phyloP scores from a whole-genome alignment of 1,139 yeast genomes.

The Kazachstania sp. region DNA sequence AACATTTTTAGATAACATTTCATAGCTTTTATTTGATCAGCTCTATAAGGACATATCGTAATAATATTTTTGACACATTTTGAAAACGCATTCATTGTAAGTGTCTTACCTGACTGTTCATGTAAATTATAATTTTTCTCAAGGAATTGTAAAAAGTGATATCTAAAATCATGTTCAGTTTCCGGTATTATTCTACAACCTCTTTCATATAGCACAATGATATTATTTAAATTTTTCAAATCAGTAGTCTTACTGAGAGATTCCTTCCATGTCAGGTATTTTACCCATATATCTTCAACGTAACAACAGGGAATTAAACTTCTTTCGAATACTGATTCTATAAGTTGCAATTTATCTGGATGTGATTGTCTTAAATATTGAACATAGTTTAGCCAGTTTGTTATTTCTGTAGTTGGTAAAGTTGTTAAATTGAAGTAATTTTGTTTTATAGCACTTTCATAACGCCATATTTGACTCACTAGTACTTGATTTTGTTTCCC shows the following conservation, averaged over 20 bases:
- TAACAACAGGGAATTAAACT: slow-evolving; percentile 51
- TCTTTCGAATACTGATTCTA: slow-evolving; percentile 47
- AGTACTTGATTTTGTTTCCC: slow-evolving; percentile 41
- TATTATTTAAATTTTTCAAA: background rate
- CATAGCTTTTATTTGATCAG: slow-evolving; percentile 11
- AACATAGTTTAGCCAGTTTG: slow-evolving; percentile 47
- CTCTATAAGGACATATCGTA: slow-evolving; percentile 12
- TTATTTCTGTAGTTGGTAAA: slow-evolving; percentile 33
- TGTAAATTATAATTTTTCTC: slow-evolving; percentile 11
- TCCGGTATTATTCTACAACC: slow-evolving; percentile 17
- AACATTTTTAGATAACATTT: slow-evolving; percentile 16
- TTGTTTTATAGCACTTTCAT: slow-evolving; percentile 44
- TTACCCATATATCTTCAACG: slow-evolving; percentile 47
- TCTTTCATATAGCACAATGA: slow-evolving; percentile 16
- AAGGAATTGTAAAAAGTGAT: slow-evolving; percentile 14
- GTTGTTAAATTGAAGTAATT: slow-evolving; percentile 38
- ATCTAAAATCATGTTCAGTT: slow-evolving; percentile 12
- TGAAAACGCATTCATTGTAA: slow-evolving; percentile 10
- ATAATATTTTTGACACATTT: slow-evolving; percentile 11
- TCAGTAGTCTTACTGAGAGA: slow-evolving; percentile 1
- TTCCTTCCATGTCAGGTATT: slow-evolving; percentile 40
- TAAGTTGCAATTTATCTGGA: slow-evolving; percentile 6
- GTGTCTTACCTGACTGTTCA: slow-evolving; percentile 8
- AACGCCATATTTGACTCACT: slow-evolving; percentile 54
- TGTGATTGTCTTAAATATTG: slow-evolving; percentile 33